Percentiles rank a stretch among this genome's conserved stretches.
phyloP scores from a whole-genome alignment of 2,329 filamentous ascomycete genomes.

The Lasiodiplodia sp. region DNA sequence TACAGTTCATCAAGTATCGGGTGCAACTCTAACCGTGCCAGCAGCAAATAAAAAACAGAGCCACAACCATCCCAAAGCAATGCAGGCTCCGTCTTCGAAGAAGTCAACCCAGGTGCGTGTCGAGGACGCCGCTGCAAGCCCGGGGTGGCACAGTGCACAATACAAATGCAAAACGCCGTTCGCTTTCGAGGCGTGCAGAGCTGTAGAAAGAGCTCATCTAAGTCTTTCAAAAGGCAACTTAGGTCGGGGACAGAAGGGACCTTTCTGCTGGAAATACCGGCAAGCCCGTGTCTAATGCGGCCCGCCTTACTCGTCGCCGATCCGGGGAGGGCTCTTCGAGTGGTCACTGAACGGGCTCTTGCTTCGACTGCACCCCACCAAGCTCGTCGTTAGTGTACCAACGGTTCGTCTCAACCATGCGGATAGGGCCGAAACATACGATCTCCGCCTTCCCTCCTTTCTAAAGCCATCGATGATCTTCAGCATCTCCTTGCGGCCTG shows the following conservation, averaged over 20 bases:
- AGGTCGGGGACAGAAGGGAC: not conserved
- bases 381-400: not conserved
- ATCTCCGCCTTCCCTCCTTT: constrained; percentile 83
- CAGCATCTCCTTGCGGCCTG: constrained; percentile 88
- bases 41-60: not conserved
- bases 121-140: not conserved
- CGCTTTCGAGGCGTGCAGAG: not conserved
- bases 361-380: constrained; percentile 39
- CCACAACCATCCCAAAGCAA: not conserved
- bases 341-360: constrained; percentile 43
- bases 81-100: not conserved
- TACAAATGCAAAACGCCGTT: not conserved
- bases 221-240: not conserved
- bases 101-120: not conserved
- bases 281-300: not conserved
- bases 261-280: not conserved
- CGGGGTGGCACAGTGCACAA: not conserved
- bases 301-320: constrained; percentile 39
- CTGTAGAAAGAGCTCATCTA: not conserved
- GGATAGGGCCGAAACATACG: constrained; percentile 62
- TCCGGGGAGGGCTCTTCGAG: constrained; percentile 47
- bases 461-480: constrained; percentile 85
- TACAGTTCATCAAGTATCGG: not conserved
- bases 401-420: not conserved
- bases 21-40: not conserved